These are phyloP conservation scores for Ramalina peruviana DNA, from an alignment of 495 filamentous ascomycete species.

Conservation along the genomic window DNA sequence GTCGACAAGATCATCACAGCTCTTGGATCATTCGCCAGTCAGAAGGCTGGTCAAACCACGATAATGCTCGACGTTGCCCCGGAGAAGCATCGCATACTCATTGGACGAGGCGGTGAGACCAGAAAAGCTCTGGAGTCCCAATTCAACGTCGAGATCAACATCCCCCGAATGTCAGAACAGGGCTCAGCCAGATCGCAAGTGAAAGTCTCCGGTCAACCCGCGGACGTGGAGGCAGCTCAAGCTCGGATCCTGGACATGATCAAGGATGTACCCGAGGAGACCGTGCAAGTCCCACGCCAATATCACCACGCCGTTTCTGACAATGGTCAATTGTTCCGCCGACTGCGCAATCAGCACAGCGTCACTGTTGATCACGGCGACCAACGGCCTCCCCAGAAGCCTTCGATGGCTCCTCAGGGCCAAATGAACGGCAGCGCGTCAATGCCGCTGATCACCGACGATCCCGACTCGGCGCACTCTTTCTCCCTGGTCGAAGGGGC, in stretches of 20 bases:
- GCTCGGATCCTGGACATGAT: slow-evolving; percentile 62
- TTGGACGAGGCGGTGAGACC: slow-evolving; percentile 80
- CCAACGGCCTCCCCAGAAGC: slow-evolving; percentile 55
- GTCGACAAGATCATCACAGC: slow-evolving; percentile 79
- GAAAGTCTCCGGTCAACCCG: slow-evolving; percentile 68
- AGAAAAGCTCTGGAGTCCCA: slow-evolving; percentile 74
- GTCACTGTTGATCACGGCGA: slow-evolving; percentile 86
- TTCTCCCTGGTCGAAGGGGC: slow-evolving; percentile 63
- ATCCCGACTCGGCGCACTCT: slow-evolving; percentile 53
- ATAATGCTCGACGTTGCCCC: slow-evolving; percentile 66
- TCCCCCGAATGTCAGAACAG: slow-evolving; percentile 60
- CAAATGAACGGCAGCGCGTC: slow-evolving; percentile 36
- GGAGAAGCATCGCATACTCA: slow-evolving; percentile 79
- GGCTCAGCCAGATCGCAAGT: slow-evolving; percentile 55
- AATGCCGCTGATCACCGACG: slow-evolving; percentile 83
- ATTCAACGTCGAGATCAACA: slow-evolving; percentile 79
- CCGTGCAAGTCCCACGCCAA: slow-evolving; percentile 61
- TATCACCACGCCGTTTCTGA: slow-evolving; percentile 76
- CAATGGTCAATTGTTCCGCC: slow-evolving; percentile 85
- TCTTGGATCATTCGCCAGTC: slow-evolving; percentile 62
- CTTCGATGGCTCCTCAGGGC: slow-evolving; percentile 28
- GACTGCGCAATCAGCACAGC: slow-evolving; percentile 62
- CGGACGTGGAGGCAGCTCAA: slow-evolving; percentile 71
- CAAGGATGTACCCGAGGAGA: slow-evolving; percentile 82
- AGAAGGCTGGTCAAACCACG: slow-evolving; percentile 65